Evolutionary conservation across 495 filamentous ascomycete species (phyloP).

Genomic region (Entonaema liquescens): DNA sequence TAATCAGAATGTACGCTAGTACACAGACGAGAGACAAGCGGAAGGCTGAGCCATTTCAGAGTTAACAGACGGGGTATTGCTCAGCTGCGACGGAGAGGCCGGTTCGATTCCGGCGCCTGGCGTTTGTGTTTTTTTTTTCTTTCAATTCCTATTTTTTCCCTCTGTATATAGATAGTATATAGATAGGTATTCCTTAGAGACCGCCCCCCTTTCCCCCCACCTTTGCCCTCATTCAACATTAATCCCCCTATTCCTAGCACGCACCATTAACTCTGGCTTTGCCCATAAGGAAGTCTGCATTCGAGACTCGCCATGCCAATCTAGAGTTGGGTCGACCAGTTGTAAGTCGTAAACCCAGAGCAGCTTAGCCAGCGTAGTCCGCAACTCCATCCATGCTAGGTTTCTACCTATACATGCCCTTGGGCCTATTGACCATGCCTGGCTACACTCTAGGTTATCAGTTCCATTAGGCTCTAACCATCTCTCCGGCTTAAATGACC

Average conservation of each 20-base stretch:
- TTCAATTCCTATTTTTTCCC: background rate
- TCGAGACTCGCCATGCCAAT: constrained; percentile 39
- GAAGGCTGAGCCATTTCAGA: background rate
- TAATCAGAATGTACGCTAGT: background rate
- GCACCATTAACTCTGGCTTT: constrained; percentile 43
- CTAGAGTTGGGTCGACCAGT: constrained; percentile 34
- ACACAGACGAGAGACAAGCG: background rate
- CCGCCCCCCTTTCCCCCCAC: too few species aligned
- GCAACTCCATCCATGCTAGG: constrained; percentile 48
- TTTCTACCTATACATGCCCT: constrained; percentile 46
- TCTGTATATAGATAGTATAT: background rate
- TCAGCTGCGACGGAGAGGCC: background rate
- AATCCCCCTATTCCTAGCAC: constrained; percentile 33
- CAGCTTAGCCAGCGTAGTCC: constrained; percentile 43
- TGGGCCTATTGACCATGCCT: constrained; percentile 41
- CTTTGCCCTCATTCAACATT: background rate
- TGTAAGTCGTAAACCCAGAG: constrained; percentile 46
- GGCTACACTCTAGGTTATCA: constrained; percentile 45
- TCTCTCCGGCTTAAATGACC: constrained; percentile 48
- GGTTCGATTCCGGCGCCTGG: background rate
- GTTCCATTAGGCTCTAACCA: constrained; percentile 43
- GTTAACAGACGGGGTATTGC: background rate
- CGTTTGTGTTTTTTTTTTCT: background rate
- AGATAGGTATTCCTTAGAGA: too few species aligned
- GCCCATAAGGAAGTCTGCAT: constrained; percentile 36